Base-by-base conservation (phyloP, 352 stramenopile genomes). In the Peronospora destructor region DNA sequence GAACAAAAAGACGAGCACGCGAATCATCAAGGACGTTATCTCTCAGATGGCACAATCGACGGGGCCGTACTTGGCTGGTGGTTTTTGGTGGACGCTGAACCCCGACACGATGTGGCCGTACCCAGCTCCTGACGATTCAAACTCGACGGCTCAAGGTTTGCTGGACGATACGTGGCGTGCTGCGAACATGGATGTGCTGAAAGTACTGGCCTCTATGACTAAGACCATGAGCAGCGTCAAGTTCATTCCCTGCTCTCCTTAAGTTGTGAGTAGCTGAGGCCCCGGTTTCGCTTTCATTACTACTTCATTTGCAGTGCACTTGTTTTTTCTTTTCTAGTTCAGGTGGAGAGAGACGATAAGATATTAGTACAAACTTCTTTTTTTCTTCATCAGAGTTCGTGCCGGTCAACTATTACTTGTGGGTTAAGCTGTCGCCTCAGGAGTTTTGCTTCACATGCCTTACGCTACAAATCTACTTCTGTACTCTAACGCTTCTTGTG, bases 71-170 rank as follows among this genome's bases (percentile, higher is more conserved):
- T 61, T 93, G 2, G 75, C 76, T 1, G 82, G 82, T 33, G 82
- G 82, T 17, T 93, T 93, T 56, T 93, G 77, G 76, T 84, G 64
- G 58, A 77, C 73, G 21, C 53, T 93, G 6, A 93, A 93, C 69
- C 79, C 79, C 7, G 82, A 91, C 45, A 80, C 75, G 14, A 61
- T 61, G 56, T 93, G 80, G 79, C 59, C 78, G 13, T 88, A 91
- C 63, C 75, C 77, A 17, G 67, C 76, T 21, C 82, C 82, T n/a
- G 68, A 91, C 56, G 55, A 68, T 29, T 58, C 56, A 13, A 85
- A 86, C 55, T 21, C 58, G 2, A 84, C 72, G 10, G 51, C 53
- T 17, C 61, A 75, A 12, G 82, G 82, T 45, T 53, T 93, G 4
- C 49, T 91, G n/a, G 77, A 88, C 33, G 61, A 73, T 29, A 85